phyloP scores from a whole-genome alignment of 2,329 filamentous ascomycete genomes.

The Verticillium isaacii region DNA sequence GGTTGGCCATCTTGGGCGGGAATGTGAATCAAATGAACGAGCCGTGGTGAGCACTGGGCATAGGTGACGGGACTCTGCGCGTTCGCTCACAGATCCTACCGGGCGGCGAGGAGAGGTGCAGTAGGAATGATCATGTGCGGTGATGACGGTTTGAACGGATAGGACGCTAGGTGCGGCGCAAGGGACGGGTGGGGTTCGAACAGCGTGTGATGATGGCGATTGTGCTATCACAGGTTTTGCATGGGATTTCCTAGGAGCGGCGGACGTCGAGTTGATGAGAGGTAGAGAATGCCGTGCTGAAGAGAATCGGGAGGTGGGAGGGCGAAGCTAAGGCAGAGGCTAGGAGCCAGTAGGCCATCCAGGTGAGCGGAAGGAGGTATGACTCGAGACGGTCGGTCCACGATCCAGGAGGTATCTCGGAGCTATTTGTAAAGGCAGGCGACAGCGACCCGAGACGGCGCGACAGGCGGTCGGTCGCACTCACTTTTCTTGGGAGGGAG shows the following conservation, averaged over 20 bases:
- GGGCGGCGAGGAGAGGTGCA: not conserved
- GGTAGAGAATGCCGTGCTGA: not conserved
- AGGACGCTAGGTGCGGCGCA: not conserved
- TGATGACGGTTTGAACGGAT: not conserved
- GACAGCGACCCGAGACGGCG: not conserved
- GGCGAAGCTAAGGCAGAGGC: not conserved
- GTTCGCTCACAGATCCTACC: not conserved
- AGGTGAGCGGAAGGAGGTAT: not conserved
- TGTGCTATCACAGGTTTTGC: not conserved
- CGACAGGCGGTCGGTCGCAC: not conserved
- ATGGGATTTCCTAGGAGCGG: not conserved
- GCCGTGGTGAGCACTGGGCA: no score
- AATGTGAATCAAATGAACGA: no score
- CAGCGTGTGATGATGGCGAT: not conserved
- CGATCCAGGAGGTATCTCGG: not conserved
- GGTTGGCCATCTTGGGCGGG: slow-evolving; percentile 3
- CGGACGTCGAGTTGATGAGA: not conserved
- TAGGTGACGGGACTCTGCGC: not conserved
- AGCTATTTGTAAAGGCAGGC: not conserved
- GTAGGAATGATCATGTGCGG: not conserved
- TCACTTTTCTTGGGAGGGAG: not conserved
- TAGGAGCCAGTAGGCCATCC: not conserved
- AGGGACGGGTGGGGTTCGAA: not conserved
- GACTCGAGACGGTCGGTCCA: not conserved
- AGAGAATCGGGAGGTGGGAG: not conserved